Percentiles rank a stretch among this genome's conserved stretches.
phyloP scores from a whole-genome alignment of 2,329 filamentous ascomycete genomes.

The Ophiostoma populinum region DNA sequence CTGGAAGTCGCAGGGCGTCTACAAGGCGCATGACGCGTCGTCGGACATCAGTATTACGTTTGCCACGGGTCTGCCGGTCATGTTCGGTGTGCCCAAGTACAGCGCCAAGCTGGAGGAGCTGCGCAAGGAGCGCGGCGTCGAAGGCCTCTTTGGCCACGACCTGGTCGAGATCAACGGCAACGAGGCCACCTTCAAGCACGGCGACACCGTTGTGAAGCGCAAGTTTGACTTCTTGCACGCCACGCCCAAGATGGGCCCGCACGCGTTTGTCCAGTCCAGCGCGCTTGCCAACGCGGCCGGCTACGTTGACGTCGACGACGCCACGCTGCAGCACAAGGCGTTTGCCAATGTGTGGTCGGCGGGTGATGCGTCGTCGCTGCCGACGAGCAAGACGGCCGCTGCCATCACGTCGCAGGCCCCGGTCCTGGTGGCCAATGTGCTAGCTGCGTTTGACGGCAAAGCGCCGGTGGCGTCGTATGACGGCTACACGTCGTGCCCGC shows the following conservation, averaged over 20 bases:
- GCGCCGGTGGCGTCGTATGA: conserved; percentile 20
- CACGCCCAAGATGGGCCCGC: conserved; percentile 40
- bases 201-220: conserved; percentile 24
- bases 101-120: conserved; percentile 33
- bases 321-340: conserved; percentile 33
- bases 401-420: conserved; percentile 27
- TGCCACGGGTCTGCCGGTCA: conserved; percentile 34
- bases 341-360: conserved; percentile 40
- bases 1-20: conserved; percentile 37
- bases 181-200: conserved; percentile 30
- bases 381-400: conserved; percentile 32
- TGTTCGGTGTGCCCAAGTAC: conserved; percentile 47
- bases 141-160: conserved; percentile 41
- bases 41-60: conserved; percentile 35
- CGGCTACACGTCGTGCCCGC: conserved; percentile 28
- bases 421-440: conserved; percentile 25
- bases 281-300: conserved; percentile 35
- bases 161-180: conserved; percentile 34
- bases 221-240: conserved; percentile 39
- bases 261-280: conserved; percentile 35
- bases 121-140: conserved; percentile 35
- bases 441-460: conserved; percentile 19
- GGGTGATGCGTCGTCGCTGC: conserved; percentile 40
- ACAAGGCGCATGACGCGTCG: conserved; percentile 19
- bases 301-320: conserved; percentile 39